These are phyloP conservation scores for Cercospora sesami DNA, from an alignment of 2,329 filamentous ascomycete genomes.

Conservation along the genomic window DNA sequence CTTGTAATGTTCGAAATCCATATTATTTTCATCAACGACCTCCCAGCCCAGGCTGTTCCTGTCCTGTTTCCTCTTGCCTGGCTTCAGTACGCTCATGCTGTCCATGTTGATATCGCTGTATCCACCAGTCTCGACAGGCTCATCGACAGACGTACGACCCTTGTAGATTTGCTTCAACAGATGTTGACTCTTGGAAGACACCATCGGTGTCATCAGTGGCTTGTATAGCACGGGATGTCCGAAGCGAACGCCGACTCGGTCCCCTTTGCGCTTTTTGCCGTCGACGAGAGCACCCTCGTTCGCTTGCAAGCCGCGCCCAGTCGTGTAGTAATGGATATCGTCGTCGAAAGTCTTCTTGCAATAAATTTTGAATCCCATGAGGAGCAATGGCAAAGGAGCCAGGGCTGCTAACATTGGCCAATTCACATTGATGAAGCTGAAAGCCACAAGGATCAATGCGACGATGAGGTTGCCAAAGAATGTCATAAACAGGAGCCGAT, in stretches of 20 bases:
- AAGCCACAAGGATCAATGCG: constrained; percentile 70
- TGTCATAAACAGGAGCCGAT: constrained; percentile 81
- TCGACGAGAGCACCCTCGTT: constrained; percentile 38
- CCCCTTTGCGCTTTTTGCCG: constrained; percentile 53
- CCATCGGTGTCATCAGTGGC: constrained; percentile 90
- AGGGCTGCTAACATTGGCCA: constrained; percentile 67
- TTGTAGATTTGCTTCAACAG: constrained; percentile 82
- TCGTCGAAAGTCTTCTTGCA: constrained; percentile 75
- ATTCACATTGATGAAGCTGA: constrained; percentile 27
- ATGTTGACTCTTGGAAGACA: constrained; percentile 85
- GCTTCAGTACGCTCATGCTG: constrained; percentile 65
- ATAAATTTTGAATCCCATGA: constrained; percentile 83
- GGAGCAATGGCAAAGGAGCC: constrained; percentile 70
- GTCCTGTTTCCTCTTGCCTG: constrained; percentile 56
- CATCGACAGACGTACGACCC: constrained; percentile 66
- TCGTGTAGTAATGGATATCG: constrained; percentile 77
- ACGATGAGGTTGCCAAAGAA: constrained; percentile 78
- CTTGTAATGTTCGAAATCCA: constrained; percentile 92
- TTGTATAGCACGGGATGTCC: constrained; percentile 89
- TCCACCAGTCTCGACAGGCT: constrained; percentile 61
- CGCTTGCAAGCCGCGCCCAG: constrained; percentile 56
- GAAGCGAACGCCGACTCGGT: constrained; percentile 74
- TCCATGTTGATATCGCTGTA: constrained; percentile 86
- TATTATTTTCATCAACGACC: constrained; percentile 78
- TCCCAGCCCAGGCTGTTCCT: constrained; percentile 61